phyloP scores from a whole-genome alignment of 1,284 basidiomycete genomes.

The Trichosporon sp. region DNA sequence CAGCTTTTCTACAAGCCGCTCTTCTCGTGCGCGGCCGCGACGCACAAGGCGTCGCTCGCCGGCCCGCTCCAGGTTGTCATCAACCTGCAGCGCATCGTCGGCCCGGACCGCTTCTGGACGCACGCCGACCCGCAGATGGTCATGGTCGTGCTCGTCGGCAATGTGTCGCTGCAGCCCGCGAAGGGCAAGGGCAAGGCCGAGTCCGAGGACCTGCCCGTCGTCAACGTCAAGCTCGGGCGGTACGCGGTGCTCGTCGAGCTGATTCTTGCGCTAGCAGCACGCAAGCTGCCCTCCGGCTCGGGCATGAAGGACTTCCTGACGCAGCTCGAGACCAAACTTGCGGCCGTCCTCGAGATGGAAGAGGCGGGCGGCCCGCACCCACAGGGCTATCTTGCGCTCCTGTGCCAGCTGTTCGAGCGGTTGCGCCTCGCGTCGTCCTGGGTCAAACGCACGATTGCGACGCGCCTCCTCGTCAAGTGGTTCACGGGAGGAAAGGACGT shows the following conservation, averaged over 20 bases:
- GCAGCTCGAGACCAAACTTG: constrained; percentile 59
- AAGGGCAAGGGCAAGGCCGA: constrained; percentile 45
- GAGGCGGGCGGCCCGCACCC: constrained; percentile 48
- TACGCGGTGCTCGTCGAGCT: constrained; percentile 63
- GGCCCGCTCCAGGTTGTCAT: constrained; percentile 59
- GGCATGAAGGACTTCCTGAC: constrained; percentile 52
- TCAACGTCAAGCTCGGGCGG: constrained; percentile 61
- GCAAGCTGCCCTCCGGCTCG: background rate
- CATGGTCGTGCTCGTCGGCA: constrained; percentile 57
- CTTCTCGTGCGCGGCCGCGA: constrained; percentile 63
- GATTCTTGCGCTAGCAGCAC: constrained; percentile 52
- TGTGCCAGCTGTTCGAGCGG: constrained; percentile 27
- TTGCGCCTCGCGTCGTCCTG: constrained; percentile 22
- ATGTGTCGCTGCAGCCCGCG: constrained; percentile 26
- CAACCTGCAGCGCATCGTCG: constrained; percentile 56
- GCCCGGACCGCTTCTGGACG: constrained; percentile 59
- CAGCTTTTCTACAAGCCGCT: constrained; percentile 69
- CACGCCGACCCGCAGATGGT: constrained; percentile 68
- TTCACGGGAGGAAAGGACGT: background rate
- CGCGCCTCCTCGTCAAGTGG: constrained; percentile 16
- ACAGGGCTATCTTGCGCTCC: constrained; percentile 25
- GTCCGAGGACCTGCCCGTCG: constrained; percentile 42
- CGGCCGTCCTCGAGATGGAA: constrained; percentile 60
- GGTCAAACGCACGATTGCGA: constrained; percentile 12
- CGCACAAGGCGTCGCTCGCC: constrained; percentile 58